phyloP scores from a whole-genome alignment of 1,284 basidiomycete species.

The Fistulina hepatica region DNA sequence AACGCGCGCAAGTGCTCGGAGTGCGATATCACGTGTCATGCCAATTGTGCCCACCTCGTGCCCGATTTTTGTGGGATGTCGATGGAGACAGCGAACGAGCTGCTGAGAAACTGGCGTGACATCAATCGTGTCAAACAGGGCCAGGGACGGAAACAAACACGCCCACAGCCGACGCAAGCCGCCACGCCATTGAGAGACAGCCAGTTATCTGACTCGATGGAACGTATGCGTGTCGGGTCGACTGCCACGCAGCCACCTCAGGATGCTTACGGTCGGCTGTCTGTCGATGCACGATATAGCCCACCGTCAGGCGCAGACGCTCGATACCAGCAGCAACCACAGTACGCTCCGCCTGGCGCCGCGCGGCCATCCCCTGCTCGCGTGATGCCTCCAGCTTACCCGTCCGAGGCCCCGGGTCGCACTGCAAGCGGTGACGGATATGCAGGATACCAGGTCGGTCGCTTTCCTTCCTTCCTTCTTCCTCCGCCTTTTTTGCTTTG shows the following conservation, averaged over 20 bases:
- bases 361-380: neutral
- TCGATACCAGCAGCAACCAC: too few species aligned
- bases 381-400: neutral
- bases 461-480: neutral
- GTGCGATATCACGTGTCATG: conserved; percentile 95
- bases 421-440: neutral
- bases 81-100: conserved; percentile 96
- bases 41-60: conserved; percentile 95
- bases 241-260: conserved; percentile 1
- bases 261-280: neutral
- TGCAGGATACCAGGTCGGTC: neutral
- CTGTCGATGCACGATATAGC: conserved; percentile 1
- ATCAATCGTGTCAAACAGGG: conserved; percentile 50
- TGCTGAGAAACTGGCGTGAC: conserved; percentile 85
- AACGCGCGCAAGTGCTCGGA: conserved; percentile 94
- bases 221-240: neutral
- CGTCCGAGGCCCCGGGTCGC: neutral
- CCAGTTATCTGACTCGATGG: neutral
- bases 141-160: too few species aligned
- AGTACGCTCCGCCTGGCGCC: neutral
- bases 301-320: too few species aligned
- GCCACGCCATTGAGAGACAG: neutral
- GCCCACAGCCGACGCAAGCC: neutral
- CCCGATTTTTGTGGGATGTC: conserved; percentile 99
- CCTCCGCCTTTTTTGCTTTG: too few species aligned